Conservation (phyloP, 305 asterid genomes). For the Fraxinus platypoda region DNA sequence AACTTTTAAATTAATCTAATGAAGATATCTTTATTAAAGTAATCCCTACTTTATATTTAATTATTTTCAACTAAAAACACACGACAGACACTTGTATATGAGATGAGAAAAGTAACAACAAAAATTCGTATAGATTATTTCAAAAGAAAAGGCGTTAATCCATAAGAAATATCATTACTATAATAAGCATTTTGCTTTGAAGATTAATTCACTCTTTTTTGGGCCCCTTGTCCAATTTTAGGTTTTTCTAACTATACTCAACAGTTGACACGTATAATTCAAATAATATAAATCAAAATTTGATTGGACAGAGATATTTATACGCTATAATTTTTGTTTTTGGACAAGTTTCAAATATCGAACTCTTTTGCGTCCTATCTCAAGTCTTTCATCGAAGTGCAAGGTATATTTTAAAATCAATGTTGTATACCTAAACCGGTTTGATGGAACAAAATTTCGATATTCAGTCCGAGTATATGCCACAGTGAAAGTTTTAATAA, state of each 20-base stretch:
- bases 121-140: background rate
- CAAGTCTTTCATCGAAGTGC: background rate
- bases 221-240: no score
- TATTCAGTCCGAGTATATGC: background rate
- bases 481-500: no score
- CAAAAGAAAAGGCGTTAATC: background rate
- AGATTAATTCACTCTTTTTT: background rate
- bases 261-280: background rate
- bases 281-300: no score
- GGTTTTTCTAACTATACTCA: background rate
- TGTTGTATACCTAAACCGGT: background rate
- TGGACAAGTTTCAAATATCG: background rate
- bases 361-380: background rate
- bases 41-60: background rate
- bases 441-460: background rate
- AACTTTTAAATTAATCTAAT: background rate
- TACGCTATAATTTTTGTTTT: background rate
- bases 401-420: background rate
- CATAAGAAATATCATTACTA: background rate
- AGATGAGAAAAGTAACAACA: background rate
- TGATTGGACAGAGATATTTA: background rate
- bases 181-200: background rate
- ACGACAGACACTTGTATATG: background rate
- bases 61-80: background rate
- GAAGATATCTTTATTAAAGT: background rate